phyloP scores from a whole-genome alignment of 805 yeast species.

The Wickerhamiella galacta region DNA sequence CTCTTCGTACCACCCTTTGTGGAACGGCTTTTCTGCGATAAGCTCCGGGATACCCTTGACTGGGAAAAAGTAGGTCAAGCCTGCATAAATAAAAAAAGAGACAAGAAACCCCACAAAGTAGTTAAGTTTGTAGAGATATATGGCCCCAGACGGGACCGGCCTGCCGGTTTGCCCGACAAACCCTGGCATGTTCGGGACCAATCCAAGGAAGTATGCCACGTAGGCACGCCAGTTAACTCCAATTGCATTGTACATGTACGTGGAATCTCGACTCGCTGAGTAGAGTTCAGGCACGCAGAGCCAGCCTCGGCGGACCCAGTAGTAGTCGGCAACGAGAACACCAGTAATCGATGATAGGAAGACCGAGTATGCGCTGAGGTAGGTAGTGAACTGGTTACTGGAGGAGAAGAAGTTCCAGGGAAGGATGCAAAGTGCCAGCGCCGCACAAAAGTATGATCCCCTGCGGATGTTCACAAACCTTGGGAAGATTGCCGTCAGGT shows the following conservation, averaged over 20 bases:
- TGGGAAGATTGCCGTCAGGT: slow-evolving; percentile 31
- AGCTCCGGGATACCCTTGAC: slow-evolving; percentile 11
- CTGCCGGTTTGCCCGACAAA: slow-evolving; percentile 62
- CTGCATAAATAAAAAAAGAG: slow-evolving; percentile 38
- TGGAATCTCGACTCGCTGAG: slow-evolving; percentile 27
- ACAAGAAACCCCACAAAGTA: slow-evolving; percentile 56
- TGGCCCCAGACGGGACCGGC: slow-evolving; percentile 60
- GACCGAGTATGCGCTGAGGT: slow-evolving; percentile 64
- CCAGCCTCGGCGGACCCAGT: slow-evolving; percentile 56
- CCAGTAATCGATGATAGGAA: slow-evolving; percentile 77
- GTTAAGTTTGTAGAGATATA: slow-evolving; percentile 49
- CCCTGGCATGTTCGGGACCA: slow-evolving; percentile 72
- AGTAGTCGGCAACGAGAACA: slow-evolving; percentile 43
- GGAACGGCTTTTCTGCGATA: slow-evolving; percentile 5
- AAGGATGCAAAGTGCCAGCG: slow-evolving; percentile 50
- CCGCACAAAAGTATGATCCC: slow-evolving; percentile 66
- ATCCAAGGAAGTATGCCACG: slow-evolving; percentile 63
- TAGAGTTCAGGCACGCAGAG: slow-evolving; percentile 50
- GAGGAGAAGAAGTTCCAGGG: slow-evolving; percentile 70
- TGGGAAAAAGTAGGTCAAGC: slow-evolving; percentile 21
- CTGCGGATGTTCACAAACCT: slow-evolving; percentile 45
- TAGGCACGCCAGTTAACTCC: slow-evolving; percentile 80
- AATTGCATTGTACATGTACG: slow-evolving; percentile 52
- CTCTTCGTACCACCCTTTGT: slow-evolving; percentile 16
- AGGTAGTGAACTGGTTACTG: slow-evolving; percentile 60